These are phyloP conservation scores for Aspergillus conjunctus DNA, from an alignment of 495 filamentous ascomycete species.

Conservation along the genomic window DNA sequence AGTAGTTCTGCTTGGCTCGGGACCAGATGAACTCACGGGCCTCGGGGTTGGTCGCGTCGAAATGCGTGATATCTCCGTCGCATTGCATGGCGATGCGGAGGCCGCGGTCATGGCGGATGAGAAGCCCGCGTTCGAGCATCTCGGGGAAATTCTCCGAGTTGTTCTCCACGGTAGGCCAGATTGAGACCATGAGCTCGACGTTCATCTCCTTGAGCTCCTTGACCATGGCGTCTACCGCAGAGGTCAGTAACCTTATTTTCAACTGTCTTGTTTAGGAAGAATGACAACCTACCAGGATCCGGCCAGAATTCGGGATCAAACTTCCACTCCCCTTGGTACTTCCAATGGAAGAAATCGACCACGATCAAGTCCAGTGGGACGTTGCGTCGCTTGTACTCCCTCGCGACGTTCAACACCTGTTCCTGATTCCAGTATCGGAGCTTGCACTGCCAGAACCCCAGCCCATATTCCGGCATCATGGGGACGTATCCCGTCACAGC, in stretches of 20 bases:
- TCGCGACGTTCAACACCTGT: constrained; percentile 53
- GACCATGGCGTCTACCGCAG: constrained; percentile 52
- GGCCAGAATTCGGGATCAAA: constrained; percentile 62
- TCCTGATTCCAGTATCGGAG: constrained; percentile 62
- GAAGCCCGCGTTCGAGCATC: constrained; percentile 55
- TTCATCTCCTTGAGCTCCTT: constrained; percentile 52
- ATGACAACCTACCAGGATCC: constrained; percentile 45
- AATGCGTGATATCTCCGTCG: constrained; percentile 56
- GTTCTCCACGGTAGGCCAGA: constrained; percentile 61
- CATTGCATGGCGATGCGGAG: constrained; percentile 54
- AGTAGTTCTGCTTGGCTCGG: constrained; percentile 57
- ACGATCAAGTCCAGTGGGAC: constrained; percentile 61
- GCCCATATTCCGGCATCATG: constrained; percentile 64
- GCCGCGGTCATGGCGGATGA: constrained; percentile 58
- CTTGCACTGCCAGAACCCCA: constrained; percentile 66
- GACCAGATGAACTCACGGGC: constrained; percentile 56
- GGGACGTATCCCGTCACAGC: constrained; percentile 54
- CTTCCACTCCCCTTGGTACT: constrained; percentile 58
- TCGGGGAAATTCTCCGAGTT: constrained; percentile 53
- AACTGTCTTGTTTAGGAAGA: background rate
- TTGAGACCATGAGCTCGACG: constrained; percentile 61
- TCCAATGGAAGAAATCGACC: constrained; percentile 64
- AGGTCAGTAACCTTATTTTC: constrained; percentile 9
- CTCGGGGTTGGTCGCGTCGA: constrained; percentile 57
- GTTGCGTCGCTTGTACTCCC: constrained; percentile 53